Evolutionary conservation across 257 asterid species (phyloP).

Genomic region (Solanum stenotomum): DNA sequence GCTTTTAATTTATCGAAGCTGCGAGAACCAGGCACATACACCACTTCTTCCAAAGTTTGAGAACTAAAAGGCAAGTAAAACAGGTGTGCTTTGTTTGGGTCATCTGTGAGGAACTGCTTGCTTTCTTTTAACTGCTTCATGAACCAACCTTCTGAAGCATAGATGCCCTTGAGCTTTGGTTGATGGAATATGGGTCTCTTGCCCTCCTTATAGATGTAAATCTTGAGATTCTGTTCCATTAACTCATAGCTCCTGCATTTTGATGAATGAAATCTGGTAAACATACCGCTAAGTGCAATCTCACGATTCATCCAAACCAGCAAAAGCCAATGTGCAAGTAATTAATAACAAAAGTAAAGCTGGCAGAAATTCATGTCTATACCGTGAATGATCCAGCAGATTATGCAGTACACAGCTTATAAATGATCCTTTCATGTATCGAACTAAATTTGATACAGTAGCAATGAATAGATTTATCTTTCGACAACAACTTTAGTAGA

Average conservation of each 20-base stretch:
- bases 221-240: conserved; percentile 60
- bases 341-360: not conserved
- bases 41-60: conserved; percentile 30
- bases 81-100: conserved; percentile 49
- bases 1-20: conserved; percentile 36
- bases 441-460: not conserved
- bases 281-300: not conserved
- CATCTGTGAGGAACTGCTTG: conserved; percentile 38
- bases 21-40: conserved; percentile 56
- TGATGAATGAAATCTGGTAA: not conserved
- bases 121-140: conserved; percentile 56
- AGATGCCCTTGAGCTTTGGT: conserved; percentile 53
- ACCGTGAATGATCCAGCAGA: not conserved
- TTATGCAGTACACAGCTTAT: not conserved
- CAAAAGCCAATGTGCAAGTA: not conserved
- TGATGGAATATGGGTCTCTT: conserved; percentile 61
- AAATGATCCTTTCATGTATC: not conserved
- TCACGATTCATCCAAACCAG: not conserved
- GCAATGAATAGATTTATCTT: not conserved
- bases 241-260: conserved; percentile 60
- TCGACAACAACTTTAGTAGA: not conserved
- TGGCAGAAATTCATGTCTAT: not conserved
- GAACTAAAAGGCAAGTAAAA: conserved; percentile 74
- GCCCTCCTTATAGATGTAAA: conserved; percentile 59
- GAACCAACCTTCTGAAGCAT: conserved; percentile 80